Evolutionary conservation across 1,284 basidiomycete genomes (phyloP), one percentile per base, ranked within the genome.

Genomic region (Hymenochaete sp.): DNA sequence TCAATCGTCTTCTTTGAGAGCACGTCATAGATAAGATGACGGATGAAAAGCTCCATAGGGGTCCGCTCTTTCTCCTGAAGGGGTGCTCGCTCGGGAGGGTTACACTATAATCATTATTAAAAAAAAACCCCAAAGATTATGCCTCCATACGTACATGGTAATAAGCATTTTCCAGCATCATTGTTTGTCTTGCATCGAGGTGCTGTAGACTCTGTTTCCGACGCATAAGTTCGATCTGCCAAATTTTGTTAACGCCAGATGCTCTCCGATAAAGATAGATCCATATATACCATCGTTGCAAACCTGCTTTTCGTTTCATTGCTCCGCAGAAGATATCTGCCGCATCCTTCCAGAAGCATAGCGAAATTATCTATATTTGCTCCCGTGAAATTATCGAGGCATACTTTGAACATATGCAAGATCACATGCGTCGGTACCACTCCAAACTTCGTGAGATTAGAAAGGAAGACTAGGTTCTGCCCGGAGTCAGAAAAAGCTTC

Each of bases 151-250:
- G 47, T 50, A 89, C 89, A 73, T 92, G 92, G 61, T 98, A 98
- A 63, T 98, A 99, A 0, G 96, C 96, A 60, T 98, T 98, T 64
- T 98, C 96, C 25, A 99, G 76, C 54, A 98, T 67, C 22, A 98
- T 72, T 3, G 83, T 69, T 57, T 96, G 91, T 9, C 93, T 73
- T 57, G 90, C 83, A 62, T 98, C 93, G 32, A 98, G 78, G 58
- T 98, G 91, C 53, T 89, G 83, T 63, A 90, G 77, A 45, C 73
- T 84, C 67, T 97, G 92, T 66, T 98, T 98, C 40, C 95, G 78
- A 47, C 88, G 77, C 83, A 98, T 88, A 37, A 95, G 71, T 57
- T 98, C 95, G 38, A 98, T 72, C 87, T 95, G 55, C 52, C 50
- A 40, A 47, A 49, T 7, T 27, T 29, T 19, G 27, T 43, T 2